A percentile compares a stretch with the other conserved stretches of the same genome.
phyloP scores from a whole-genome alignment of 768 basidiomycete genomes.

The Kwoniella europaea region DNA sequence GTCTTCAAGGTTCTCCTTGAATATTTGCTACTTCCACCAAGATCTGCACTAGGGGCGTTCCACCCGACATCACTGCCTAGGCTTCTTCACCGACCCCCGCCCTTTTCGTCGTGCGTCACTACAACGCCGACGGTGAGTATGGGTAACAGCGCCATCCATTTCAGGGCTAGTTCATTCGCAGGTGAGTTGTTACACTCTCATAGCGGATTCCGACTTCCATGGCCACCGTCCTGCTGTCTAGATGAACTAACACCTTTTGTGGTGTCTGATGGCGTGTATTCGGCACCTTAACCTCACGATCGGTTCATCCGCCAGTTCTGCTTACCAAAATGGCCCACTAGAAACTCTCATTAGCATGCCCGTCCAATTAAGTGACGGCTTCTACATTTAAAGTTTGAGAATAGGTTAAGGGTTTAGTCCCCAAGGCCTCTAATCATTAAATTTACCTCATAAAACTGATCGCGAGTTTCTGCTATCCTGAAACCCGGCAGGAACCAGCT shows the following conservation, averaged over 20 bases:
- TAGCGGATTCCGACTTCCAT: slow-evolving; percentile 85
- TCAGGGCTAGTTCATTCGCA: slow-evolving; percentile 89
- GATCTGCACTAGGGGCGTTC: slow-evolving; percentile 83
- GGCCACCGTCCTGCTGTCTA: slow-evolving; percentile 87
- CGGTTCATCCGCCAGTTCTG: slow-evolving; percentile 64
- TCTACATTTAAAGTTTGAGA: slow-evolving; percentile 75
- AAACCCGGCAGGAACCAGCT: slow-evolving; percentile 91
- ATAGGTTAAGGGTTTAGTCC: slow-evolving; percentile 88
- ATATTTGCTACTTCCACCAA: slow-evolving; percentile 89
- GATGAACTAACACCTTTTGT: slow-evolving; percentile 85
- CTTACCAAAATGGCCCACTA: slow-evolving; percentile 67
- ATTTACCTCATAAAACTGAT: slow-evolving; percentile 65
- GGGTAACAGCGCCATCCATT: slow-evolving; percentile 89
- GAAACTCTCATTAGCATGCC: slow-evolving; percentile 68
- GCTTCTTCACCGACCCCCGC: slow-evolving; percentile 79
- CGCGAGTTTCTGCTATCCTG: slow-evolving; percentile 71
- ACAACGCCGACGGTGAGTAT: slow-evolving; percentile 77
- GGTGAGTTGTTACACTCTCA: slow-evolving; percentile 88
- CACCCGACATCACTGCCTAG: slow-evolving; percentile 74
- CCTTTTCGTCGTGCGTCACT: slow-evolving; percentile 67
- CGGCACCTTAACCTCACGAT: slow-evolving; percentile 69
- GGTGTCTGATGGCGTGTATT: slow-evolving; percentile 83
- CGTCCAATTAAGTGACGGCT: slow-evolving; percentile 62
- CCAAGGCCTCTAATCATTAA: slow-evolving; percentile 91
- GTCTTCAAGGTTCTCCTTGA: slow-evolving; percentile 84